Conservation (phyloP, 495 filamentous ascomycete genomes). For the Neurospora sp. region DNA sequence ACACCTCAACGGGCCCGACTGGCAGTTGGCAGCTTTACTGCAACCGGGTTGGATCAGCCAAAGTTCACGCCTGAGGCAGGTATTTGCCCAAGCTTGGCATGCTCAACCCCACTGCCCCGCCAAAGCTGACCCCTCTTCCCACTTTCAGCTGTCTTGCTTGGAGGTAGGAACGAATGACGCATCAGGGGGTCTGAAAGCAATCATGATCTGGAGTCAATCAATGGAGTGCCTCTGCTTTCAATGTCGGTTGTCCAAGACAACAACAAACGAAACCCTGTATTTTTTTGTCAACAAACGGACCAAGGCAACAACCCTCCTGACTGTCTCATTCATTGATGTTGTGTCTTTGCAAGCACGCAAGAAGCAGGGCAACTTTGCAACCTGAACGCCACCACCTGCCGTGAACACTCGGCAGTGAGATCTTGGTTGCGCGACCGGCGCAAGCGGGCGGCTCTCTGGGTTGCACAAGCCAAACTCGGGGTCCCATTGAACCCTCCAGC, state of each 20-base stretch:
- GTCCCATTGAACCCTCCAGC: not conserved
- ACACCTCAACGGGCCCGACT: not conserved
- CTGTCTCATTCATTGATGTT: not conserved
- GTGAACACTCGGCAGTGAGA: not conserved
- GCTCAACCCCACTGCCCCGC: not conserved
- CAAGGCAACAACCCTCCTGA: not conserved
- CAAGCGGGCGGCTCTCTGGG: not conserved
- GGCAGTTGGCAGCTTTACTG: not conserved
- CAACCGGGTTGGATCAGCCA: not conserved
- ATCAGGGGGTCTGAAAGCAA: not conserved
- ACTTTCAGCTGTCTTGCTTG: not conserved
- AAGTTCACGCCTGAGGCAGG: not conserved
- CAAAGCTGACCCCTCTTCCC: not conserved
- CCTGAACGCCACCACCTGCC: not conserved
- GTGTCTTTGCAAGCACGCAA: not conserved
- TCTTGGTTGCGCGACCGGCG: not conserved
- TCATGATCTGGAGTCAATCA: not conserved
- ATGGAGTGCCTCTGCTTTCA: not conserved
- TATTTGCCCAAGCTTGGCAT: not conserved
- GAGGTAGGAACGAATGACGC: not conserved
- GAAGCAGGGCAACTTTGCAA: not conserved
- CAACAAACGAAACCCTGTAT: not conserved
- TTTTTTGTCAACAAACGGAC: not conserved
- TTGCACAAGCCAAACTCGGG: not conserved
- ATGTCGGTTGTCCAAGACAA: not conserved